Evolutionary conservation across 2,329 filamentous ascomycete genomes (phyloP), one percentile per base, ranked within the genome.

Genomic region (Beauveria caledonica): DNA sequence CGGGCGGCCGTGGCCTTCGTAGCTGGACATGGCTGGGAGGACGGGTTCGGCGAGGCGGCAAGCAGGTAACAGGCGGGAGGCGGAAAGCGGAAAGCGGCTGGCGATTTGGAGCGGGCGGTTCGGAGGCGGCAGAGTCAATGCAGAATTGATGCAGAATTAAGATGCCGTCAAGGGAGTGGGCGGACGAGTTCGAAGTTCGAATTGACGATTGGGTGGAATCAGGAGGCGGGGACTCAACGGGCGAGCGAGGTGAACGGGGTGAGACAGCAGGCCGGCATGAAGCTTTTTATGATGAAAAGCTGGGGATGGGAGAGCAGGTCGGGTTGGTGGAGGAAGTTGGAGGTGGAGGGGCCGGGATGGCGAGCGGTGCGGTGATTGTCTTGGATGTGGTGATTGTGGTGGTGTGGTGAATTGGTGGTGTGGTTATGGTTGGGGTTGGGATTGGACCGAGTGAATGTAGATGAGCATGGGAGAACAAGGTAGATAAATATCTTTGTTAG

Each of bases 1-100:
- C 19, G 49, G 58, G 27, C 58, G 58, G 40, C 58, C 58, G 44
- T 60, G 40, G 10, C 51, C 51, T 45, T 50, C 45, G 42, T 60
- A 56, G 25, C 33, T 60, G 36, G 57, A 59, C 58, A 60, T 60
- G 19, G 50, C 44, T 51, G 50, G 42, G 21, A 36, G 5, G 33
- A 27, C 13, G 7, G 33, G 11, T 29, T 53, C 50, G 49, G 58
- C 19, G 49, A 46, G 25, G 29, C 44, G 58, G 53, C 40, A 36
- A 5, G 42, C 19, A 29, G 17, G 39, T 40, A 17, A 7, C 52
- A 55, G n/a, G 53, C n/a, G 39, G 25, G 25, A 3, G 33, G 53
- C 36, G 29, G 29, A 40, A n/a, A 13, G 53, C 36, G 29, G 29
- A 40, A n/a, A 13, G 52, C 36, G 42, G 36, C 15, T 17, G 51